Percentiles rank a stretch among this genome's conserved stretches.
Evolutionary conservation across 768 basidiomycete species (phyloP).

Genomic region (Rhodotorula diobovata): DNA sequence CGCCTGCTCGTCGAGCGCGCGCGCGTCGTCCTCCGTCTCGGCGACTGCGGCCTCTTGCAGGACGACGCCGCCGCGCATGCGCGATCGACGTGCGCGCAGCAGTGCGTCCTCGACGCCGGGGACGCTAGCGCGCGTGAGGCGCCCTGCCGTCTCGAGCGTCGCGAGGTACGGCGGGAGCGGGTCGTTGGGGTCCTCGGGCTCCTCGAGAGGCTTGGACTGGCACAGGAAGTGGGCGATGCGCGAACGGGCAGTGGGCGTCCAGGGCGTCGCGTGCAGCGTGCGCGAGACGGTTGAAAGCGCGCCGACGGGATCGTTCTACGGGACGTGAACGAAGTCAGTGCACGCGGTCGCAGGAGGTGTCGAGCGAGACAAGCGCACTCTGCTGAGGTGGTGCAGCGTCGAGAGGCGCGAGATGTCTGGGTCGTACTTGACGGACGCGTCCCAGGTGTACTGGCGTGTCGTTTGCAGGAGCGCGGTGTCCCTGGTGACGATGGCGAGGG

Average conservation of each 20-base stretch:
- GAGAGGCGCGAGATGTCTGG: constrained; percentile 6
- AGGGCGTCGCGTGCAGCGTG: constrained; percentile 30
- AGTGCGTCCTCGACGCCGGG: neutral
- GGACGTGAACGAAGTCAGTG: too few species aligned
- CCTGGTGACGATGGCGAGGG: constrained; percentile 25
- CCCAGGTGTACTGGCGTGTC: neutral
- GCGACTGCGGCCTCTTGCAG: constrained; percentile 1
- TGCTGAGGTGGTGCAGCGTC: constrained; percentile 10
- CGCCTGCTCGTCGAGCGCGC: neutral
- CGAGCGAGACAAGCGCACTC: neutral
- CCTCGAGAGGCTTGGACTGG: neutral
- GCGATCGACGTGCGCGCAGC: neutral
- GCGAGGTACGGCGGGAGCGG: neutral
- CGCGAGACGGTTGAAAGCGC: constrained; percentile 18
- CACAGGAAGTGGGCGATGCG: constrained; percentile 18
- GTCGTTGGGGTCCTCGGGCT: neutral
- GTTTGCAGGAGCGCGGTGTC: constrained; percentile 18
- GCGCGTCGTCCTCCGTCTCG: neutral
- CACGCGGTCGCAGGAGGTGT: too few species aligned
- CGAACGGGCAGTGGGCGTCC: constrained; percentile 16
- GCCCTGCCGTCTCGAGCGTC: constrained; percentile 21
- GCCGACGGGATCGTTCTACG: constrained; percentile 7
- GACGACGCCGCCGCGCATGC: constrained; percentile 1
- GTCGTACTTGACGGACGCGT: constrained; percentile 28
- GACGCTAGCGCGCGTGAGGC: constrained; percentile 14